Evolutionary conservation across 73 alveolate species (phyloP).

Genomic region (Paramecium bursaria): DNA sequence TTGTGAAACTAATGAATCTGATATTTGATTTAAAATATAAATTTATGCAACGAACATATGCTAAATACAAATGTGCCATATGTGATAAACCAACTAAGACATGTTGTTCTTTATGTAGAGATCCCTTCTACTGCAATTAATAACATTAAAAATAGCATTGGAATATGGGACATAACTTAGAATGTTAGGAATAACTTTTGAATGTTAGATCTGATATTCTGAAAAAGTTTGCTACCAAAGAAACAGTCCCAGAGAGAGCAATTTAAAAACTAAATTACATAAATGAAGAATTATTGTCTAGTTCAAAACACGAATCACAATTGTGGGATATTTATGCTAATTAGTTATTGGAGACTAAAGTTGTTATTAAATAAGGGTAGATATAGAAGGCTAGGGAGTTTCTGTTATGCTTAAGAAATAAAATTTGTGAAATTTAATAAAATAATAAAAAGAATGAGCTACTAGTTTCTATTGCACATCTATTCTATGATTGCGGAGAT

Average conservation of each 20-base stretch:
- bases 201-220: not conserved
- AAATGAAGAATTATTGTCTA: not conserved
- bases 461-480: too few relatives aligned
- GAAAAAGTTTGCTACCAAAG: not conserved
- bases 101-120: not conserved
- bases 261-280: too few relatives aligned
- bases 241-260: too few relatives aligned
- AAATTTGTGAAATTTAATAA: too few relatives aligned
- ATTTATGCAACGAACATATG: not conserved
- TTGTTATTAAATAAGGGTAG: not conserved
- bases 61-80: not conserved
- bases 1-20: too few relatives aligned
- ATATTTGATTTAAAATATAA: too few relatives aligned
- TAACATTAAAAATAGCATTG: not conserved
- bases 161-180: not conserved
- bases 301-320: not conserved
- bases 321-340: not conserved
- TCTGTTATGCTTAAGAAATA: too few relatives aligned
- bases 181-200: not conserved
- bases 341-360: not conserved
- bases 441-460: too few relatives aligned
- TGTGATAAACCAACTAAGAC: not conserved
- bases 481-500: too few relatives aligned
- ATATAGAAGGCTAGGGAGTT: too few relatives aligned
- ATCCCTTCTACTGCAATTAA: not conserved